These are phyloP conservation scores for Scedosporium minutisporum DNA, from an alignment of 2,329 filamentous ascomycete species.

Conservation along the genomic window DNA sequence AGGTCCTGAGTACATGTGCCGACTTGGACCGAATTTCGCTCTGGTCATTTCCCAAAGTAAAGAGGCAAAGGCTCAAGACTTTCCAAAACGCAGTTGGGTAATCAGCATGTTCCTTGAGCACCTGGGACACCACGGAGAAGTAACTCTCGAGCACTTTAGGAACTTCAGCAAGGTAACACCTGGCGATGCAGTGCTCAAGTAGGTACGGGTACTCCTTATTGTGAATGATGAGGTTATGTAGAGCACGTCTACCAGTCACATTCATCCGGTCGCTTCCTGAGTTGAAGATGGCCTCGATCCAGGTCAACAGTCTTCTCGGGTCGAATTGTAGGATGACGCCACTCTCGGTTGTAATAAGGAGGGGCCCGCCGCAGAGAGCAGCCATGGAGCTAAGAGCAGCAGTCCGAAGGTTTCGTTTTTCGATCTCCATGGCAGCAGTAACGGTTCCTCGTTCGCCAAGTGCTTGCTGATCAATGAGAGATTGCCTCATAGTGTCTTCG, in stretches of 20 bases:
- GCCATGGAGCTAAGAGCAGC: conserved; percentile 95
- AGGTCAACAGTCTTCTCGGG: conserved; percentile 80
- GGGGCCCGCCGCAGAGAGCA: conserved; percentile 74
- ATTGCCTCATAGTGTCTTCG: conserved; percentile 81
- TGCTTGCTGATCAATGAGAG: conserved; percentile 70
- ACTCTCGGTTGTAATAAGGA: conserved; percentile 81
- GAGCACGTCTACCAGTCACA: conserved; percentile 73
- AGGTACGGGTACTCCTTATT: conserved; percentile 82
- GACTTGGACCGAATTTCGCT: conserved; percentile 85
- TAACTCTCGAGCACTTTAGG: conserved; percentile 88
- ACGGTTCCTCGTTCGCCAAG: conserved; percentile 66
- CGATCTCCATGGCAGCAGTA: conserved; percentile 89
- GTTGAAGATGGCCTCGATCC: conserved; percentile 93
- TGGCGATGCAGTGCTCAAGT: conserved; percentile 79
- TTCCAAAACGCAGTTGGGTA: conserved; percentile 87
- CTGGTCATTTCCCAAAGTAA: conserved; percentile 85
- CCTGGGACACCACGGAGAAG: conserved; percentile 83
- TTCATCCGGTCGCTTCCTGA: conserved; percentile 88
- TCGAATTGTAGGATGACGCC: conserved; percentile 86
- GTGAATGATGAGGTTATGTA: conserved; percentile 82
- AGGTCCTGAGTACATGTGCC: conserved; percentile 64
- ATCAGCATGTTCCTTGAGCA: conserved; percentile 73
- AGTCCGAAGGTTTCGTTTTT: conserved; percentile 84
- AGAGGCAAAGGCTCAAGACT: conserved; percentile 76
- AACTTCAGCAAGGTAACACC: conserved; percentile 76